These are phyloP conservation scores for Arabis hirsuta DNA, from an alignment of 345 rosid species.

Conservation along the genomic window DNA sequence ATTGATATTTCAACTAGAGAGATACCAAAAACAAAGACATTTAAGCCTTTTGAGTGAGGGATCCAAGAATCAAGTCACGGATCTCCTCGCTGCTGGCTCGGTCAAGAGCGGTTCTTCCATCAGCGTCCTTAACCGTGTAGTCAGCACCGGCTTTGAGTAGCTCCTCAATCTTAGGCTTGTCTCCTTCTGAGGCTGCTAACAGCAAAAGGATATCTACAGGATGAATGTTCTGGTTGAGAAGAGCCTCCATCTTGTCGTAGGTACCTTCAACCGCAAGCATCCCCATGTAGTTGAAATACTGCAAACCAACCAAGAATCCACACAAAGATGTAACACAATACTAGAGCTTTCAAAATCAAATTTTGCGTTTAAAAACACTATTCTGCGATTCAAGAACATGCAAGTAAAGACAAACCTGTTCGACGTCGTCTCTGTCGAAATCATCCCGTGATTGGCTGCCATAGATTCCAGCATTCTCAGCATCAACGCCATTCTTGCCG, in stretches of 20 bases:
- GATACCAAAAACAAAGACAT: slow-evolving; percentile 8
- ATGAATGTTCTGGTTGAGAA: slow-evolving; percentile 71
- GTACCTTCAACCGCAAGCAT: slow-evolving; percentile 95
- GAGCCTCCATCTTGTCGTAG: slow-evolving; percentile 90
- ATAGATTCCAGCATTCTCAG: slow-evolving; percentile 94
- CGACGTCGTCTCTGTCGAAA: slow-evolving; percentile 96
- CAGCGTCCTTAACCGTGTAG: slow-evolving; percentile 65
- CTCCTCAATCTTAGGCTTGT: slow-evolving; percentile 88
- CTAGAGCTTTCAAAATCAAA: background rate
- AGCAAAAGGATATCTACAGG: slow-evolving; percentile 82
- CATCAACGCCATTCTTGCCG: slow-evolving; percentile 90
- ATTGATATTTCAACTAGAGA: slow-evolving; percentile 2
- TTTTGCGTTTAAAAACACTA: background rate
- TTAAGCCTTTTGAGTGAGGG: slow-evolving; percentile 69
- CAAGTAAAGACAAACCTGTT: slow-evolving; percentile 62
- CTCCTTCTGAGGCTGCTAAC: slow-evolving; percentile 89
- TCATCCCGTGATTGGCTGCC: slow-evolving; percentile 90
- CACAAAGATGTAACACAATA: background rate
- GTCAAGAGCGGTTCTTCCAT: slow-evolving; percentile 78
- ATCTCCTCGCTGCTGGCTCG: slow-evolving; percentile 63
- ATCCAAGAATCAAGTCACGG: slow-evolving; percentile 65
- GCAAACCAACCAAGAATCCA: slow-evolving; percentile 36
- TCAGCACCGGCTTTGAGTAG: slow-evolving; percentile 78
- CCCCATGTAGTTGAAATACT: slow-evolving; percentile 97
- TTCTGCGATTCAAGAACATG: slow-evolving; percentile 9